Evolutionary conservation across 768 basidiomycete genomes (phyloP).

Genomic region (Cubamyces lactineus): DNA sequence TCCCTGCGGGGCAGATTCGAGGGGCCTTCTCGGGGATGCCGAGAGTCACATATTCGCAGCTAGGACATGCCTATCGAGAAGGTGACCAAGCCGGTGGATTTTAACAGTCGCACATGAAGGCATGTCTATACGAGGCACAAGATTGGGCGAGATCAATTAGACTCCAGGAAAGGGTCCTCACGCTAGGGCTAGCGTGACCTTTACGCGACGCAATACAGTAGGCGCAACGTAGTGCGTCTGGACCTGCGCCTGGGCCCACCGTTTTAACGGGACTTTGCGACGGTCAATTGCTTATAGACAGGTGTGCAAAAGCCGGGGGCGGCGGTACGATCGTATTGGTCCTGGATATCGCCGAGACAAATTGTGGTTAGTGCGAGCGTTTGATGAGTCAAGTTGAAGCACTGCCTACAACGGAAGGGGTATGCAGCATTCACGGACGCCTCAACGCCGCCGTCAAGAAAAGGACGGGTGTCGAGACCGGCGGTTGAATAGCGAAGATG

Average conservation of each 20-base stretch:
- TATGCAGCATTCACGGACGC: background rate
- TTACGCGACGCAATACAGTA: background rate
- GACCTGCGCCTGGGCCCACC: background rate
- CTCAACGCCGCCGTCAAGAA: conserved; percentile 7
- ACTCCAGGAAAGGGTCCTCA: background rate
- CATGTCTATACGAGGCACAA: background rate
- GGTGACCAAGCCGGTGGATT: background rate
- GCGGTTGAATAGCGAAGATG: background rate
- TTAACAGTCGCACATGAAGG: background rate
- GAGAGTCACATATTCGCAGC: conserved; percentile 2
- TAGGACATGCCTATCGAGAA: background rate
- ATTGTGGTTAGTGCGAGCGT: conserved; percentile 9
- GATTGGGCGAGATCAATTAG: background rate
- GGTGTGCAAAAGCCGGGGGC: background rate
- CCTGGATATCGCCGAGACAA: conserved; percentile 1
- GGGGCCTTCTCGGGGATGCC: background rate
- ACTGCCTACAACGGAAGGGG: background rate
- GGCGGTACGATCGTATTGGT: background rate
- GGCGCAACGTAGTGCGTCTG: background rate
- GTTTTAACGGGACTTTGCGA: background rate
- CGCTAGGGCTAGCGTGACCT: background rate
- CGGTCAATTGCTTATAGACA: background rate
- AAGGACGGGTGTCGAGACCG: background rate
- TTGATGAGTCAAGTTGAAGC: background rate
- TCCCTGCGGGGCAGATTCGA: background rate